Conservation (phyloP, 306 rosid genomes). For the Medicago ruthenica region DNA sequence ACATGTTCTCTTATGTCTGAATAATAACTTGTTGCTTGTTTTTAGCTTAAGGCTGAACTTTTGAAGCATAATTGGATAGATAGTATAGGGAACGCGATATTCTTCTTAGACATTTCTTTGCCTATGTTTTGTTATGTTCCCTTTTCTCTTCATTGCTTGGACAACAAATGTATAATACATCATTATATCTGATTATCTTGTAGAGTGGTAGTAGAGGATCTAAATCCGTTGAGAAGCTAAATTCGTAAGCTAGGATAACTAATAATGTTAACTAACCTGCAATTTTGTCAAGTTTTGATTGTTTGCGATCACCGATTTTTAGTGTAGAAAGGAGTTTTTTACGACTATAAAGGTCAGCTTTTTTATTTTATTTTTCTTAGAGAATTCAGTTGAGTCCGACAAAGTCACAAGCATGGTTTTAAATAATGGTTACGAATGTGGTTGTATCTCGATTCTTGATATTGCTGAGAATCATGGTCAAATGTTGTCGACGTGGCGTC, state of each 20-base stretch:
- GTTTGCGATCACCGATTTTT: too few species aligned
- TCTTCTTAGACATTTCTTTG: background rate
- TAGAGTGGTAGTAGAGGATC: too few species aligned
- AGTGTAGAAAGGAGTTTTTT: too few species aligned
- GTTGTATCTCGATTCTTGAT: background rate
- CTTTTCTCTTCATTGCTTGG: slow-evolving; percentile 11
- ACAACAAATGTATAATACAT: background rate
- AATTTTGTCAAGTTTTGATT: too few species aligned
- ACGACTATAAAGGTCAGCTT: too few species aligned
- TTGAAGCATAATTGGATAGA: slow-evolving; percentile 3
- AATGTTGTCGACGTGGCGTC: background rate
- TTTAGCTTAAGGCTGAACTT: slow-evolving; percentile 1
- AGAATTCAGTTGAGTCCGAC: too few species aligned
- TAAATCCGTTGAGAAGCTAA: background rate
- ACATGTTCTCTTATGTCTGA: background rate
- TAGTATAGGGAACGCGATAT: background rate
- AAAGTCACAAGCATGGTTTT: background rate
- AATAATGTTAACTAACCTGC: too few species aligned
- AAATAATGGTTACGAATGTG: background rate
- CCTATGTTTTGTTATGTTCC: background rate
- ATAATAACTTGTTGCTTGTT: background rate
- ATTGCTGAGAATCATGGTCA: too few species aligned
- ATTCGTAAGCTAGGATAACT: background rate
- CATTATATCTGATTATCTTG: background rate
- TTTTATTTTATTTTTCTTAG: too few species aligned